Conservation (phyloP, 2,329 filamentous ascomycete genomes). For the Fonsecaea pedrosoi region DNA sequence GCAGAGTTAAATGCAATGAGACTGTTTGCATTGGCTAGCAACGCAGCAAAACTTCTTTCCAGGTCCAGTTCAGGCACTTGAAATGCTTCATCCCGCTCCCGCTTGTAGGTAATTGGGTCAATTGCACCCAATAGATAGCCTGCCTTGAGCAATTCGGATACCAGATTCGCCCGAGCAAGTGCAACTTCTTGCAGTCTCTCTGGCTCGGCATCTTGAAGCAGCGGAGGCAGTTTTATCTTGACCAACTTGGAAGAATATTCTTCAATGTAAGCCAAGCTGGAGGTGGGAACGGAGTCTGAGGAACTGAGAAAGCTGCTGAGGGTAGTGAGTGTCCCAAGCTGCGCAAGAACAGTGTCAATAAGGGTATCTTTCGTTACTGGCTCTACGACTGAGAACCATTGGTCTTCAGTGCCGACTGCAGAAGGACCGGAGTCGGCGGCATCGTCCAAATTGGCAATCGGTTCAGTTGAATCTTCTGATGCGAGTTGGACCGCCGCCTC, state of each 20-base stretch:
- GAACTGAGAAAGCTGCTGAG: slow-evolving; percentile 57
- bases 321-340: slow-evolving; percentile 62
- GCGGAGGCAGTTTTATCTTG: slow-evolving; percentile 60
- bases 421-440: slow-evolving; percentile 43
- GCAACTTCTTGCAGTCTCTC: slow-evolving; percentile 58
- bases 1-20: slow-evolving; percentile 62
- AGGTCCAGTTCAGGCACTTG: slow-evolving; percentile 48
- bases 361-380: slow-evolving; percentile 69
- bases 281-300: slow-evolving; percentile 43
- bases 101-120: slow-evolving; percentile 61
- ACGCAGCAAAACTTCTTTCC: slow-evolving; percentile 54
- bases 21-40: slow-evolving; percentile 64
- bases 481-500: slow-evolving; percentile 27
- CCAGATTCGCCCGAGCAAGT: slow-evolving; percentile 64
- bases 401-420: slow-evolving; percentile 39
- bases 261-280: slow-evolving; percentile 63
- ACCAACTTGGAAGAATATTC: slow-evolving; percentile 62
- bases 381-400: slow-evolving; percentile 72
- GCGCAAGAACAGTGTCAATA: slow-evolving; percentile 71
- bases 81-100: slow-evolving; percentile 52
- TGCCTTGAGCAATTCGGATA: slow-evolving; percentile 62
- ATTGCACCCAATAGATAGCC: slow-evolving; percentile 61
- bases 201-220: slow-evolving; percentile 52
- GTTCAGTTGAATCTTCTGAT: slow-evolving; percentile 22
- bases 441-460: slow-evolving; percentile 28